Base-by-base conservation (phyloP, 73 alveolate genomes). In the Urostyla sp. region DNA sequence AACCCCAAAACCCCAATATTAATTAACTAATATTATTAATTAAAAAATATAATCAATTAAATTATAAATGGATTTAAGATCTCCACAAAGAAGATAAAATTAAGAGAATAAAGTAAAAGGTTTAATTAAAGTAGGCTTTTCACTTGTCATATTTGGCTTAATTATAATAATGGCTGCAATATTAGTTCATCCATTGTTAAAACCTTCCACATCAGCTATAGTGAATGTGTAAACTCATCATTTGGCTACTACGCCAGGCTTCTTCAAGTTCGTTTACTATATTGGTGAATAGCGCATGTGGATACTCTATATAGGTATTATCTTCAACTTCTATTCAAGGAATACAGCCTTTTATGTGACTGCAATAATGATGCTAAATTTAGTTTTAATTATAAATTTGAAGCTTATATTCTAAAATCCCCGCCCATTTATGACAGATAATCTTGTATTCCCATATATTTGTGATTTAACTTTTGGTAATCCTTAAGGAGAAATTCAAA, bases 271-370 rank as follows among this genome's bases (percentile, higher is more conserved):
- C 54, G 49, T 69, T 5, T 46, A 69, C 48, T 69, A 20, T 55
- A 51, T 69, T 2, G 83, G 83, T 1, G 83, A n/a, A 69, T 69
- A 53, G 57, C 1, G 23, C 72, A 49, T 69, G 83, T 54, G 44
- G 49, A 43, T 48, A 45, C 40, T 54, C 49, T 4, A 26, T 69
- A 11, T 38, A 23, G 52, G 49, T 69, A 69, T 5, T 69, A 8
- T 69, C 56, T 45, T 69, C 38, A 69, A 69, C 44, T 7, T 69
- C 35, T 49, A 10, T 11, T 69, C 83, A 21, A 44, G 83, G 21
- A 24, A 69, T 34, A 69, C 83, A 6, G 40, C 83, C 6, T 69
- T 69, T 40, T 69, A 69, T 31, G 44, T 69, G 40, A 16, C 83
- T 4, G 44, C 49, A 2, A 69, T 69, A 13, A 45, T 69, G 2